Percentiles rank a stretch among this genome's conserved stretches.
phyloP scores from a whole-genome alignment of 2,329 filamentous ascomycete genomes.

The Fusarium veterinarium region DNA sequence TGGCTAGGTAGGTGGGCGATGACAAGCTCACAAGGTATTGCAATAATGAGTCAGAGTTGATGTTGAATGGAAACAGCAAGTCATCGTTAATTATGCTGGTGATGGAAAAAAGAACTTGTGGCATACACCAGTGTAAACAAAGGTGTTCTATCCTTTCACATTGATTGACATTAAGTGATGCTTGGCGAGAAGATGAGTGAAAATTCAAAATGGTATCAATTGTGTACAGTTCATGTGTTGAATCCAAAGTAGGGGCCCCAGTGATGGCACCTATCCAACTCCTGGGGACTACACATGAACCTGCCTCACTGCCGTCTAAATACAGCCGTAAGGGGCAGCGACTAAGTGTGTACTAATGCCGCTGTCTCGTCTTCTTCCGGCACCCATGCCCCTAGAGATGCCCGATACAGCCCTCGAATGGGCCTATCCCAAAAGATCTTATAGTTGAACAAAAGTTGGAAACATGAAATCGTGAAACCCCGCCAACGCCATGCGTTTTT shows the following conservation, averaged over 20 bases:
- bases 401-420: constrained; percentile 10
- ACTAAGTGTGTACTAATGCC: constrained; percentile 17
- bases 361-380: constrained; percentile 2
- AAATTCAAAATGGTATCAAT: constrained; percentile 44
- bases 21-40: not conserved
- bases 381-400: constrained; percentile 1
- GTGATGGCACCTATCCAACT: constrained; percentile 1
- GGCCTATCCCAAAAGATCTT: constrained; percentile 2
- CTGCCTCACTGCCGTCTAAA: constrained; percentile 6
- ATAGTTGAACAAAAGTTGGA: constrained; percentile 23
- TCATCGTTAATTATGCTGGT: not conserved
- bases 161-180: not conserved
- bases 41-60: not conserved
- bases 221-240: constrained; percentile 25
- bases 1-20: not conserved
- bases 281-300: constrained; percentile 17
- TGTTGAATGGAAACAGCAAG: not conserved
- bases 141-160: not conserved
- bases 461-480: constrained; percentile 33
- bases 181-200: not conserved
- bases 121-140: no score
- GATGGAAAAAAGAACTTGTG: not conserved
- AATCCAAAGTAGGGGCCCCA: constrained; percentile 24
- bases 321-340: constrained; percentile 1
- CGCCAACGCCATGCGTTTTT: constrained; percentile 43